Evolutionary conservation across 2,329 filamentous ascomycete genomes (phyloP), one percentile per base, ranked within the genome.

Genomic region (Sordariomycetes sp.): DNA sequence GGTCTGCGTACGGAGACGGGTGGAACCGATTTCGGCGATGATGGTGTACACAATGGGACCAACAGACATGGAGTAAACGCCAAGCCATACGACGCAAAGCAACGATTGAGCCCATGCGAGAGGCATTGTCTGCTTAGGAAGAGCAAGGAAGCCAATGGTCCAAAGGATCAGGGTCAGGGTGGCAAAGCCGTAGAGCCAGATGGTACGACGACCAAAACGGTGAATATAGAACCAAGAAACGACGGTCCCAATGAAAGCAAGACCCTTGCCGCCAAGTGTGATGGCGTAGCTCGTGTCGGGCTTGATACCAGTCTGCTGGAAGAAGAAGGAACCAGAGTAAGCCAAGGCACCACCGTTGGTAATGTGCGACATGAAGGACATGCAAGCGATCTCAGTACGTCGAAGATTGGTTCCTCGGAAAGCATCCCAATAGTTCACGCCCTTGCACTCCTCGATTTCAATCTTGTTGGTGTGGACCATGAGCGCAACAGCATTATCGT

Each of bases 401-500:
- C 62, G 59, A 3, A 58, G 52, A 45, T 72, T 61, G 12, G 57
- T 58, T 18, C 67, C 67, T 9, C 51, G 51, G 57, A 72, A 71
- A 39, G 59, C 64, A 41, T 72, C 66, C 35, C 45, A 42, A 39
- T 68, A 68, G 2, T 43, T 50, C 10, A 54, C 55, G 3, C 65
- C 64, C 1, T 42, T 40, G 1, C 48, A 53, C 39, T 60, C 49
- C 36, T 60, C 49, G 36, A 60, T 55, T 45, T 72, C 68, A 4
- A 66, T 43, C 46, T 66, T 57, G 44, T 65, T 57, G 21, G 64
- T 67, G 35, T 64, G 55, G 2, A 62, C 52, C 53, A 67, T 65
- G 39, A 62, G 50, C 24, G 59, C 56, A 19, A 66, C 40, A 2
- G 54, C 53, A 25, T 50, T 46, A 17, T 62, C 59, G 30, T 52